These are phyloP conservation scores for Cordyceps cicadae DNA, from an alignment of 2,329 filamentous ascomycete genomes.

Conservation along the genomic window DNA sequence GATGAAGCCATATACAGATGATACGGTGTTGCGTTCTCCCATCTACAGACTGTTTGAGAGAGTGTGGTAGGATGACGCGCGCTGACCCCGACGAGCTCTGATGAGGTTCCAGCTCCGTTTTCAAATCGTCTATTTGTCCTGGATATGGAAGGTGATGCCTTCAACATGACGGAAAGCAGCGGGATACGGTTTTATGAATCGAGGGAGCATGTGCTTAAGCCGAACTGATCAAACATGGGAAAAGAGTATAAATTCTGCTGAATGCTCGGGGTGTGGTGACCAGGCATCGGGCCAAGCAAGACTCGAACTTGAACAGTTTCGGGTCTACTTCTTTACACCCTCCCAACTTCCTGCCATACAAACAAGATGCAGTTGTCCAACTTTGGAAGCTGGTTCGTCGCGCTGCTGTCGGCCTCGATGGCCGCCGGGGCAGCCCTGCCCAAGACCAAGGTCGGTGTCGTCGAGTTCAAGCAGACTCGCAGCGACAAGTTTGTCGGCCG, in stretches of 20 bases:
- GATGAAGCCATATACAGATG: background rate
- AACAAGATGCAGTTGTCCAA: constrained; percentile 3
- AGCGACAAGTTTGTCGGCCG: constrained; percentile 15
- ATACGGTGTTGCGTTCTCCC: background rate
- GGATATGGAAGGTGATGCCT: background rate
- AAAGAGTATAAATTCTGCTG: background rate
- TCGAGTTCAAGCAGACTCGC: constrained; percentile 2
- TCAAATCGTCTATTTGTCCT: background rate
- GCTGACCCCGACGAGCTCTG: background rate
- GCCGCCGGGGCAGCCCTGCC: constrained; percentile 13
- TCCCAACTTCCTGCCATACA: background rate
- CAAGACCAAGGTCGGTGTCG: background rate
- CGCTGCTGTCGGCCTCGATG: background rate
- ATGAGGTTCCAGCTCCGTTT: background rate
- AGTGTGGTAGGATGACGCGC: background rate
- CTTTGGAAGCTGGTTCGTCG: constrained; percentile 7
- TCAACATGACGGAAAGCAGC: background rate
- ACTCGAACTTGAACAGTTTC: background rate
- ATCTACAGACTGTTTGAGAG: background rate
- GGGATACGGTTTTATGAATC: background rate
- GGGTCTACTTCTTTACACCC: background rate
- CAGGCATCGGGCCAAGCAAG: background rate
- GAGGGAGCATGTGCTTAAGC: background rate
- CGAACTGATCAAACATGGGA: background rate
- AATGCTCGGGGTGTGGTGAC: background rate